Percentiles rank a stretch among this genome's conserved stretches.
Evolutionary conservation across 768 basidiomycete species (phyloP).

Genomic region (Trametes coccinea): DNA sequence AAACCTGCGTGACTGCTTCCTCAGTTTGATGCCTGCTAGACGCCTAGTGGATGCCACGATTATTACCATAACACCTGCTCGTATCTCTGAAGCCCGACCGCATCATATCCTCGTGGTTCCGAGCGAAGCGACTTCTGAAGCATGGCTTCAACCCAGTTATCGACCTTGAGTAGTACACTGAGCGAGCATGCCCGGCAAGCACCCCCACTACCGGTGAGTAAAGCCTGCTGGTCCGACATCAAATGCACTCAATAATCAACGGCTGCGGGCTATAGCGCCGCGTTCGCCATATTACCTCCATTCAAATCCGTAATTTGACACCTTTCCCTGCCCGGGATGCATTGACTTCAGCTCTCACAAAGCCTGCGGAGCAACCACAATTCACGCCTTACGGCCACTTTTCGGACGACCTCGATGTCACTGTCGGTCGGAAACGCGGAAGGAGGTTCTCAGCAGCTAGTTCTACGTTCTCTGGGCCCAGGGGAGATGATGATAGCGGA

Average conservation of each 20-base stretch:
- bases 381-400: constrained; percentile 56
- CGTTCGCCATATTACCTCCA: constrained; percentile 67
- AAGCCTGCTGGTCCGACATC: constrained; percentile 2
- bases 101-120: not conserved
- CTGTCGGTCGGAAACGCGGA: constrained; percentile 55
- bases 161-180: not conserved
- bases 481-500: constrained; percentile 44
- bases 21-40: not conserved
- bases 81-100: not conserved
- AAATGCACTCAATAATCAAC: not conserved
- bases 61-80: not conserved
- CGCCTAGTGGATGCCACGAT: constrained; percentile 3
- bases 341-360: constrained; percentile 70
- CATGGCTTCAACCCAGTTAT: too few relatives aligned
- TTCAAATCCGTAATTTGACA: constrained; percentile 82
- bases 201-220: not conserved
- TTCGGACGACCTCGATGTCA: constrained; percentile 71
- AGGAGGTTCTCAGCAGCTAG: constrained; percentile 57
- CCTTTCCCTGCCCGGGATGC: constrained; percentile 81
- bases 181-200: not conserved
- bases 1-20: not conserved
- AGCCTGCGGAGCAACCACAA: constrained; percentile 64
- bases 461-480: constrained; percentile 51
- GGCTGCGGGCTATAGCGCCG: constrained; percentile 47
- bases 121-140: not conserved